These are phyloP conservation scores for Mortierella sp. DNA, from an alignment of 371 early-diverging fungal species.

Conservation along the genomic window DNA sequence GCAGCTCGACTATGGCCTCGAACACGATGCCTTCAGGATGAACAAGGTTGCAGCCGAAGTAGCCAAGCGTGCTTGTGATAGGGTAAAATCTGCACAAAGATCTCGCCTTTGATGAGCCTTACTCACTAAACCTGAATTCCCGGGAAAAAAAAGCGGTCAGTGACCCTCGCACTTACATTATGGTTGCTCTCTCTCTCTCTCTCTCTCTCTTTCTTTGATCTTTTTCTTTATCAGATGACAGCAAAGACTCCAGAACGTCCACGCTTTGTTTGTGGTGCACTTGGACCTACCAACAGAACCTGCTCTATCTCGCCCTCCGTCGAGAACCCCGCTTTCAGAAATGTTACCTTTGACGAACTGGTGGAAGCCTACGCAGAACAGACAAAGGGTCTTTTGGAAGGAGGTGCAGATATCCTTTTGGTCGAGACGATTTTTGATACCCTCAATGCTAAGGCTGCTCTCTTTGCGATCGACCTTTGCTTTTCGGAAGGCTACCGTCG, in stretches of 20 bases:
- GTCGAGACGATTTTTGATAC: constrained; percentile 98
- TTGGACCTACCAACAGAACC: constrained; percentile 96
- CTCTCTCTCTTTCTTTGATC: not conserved
- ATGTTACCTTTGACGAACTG: constrained; percentile 93
- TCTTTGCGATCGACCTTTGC: constrained; percentile 88
- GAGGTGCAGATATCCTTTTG: constrained; percentile 90
- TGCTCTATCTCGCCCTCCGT: constrained; percentile 96
- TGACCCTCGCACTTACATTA: not conserved
- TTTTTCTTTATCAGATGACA: constrained; percentile 51
- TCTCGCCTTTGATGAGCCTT: not conserved
- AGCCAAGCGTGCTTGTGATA: constrained; percentile 85
- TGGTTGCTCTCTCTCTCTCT: not conserved
- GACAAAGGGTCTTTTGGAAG: constrained; percentile 89
- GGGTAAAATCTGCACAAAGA: constrained; percentile 56
- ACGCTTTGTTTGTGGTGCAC: constrained; percentile 88
- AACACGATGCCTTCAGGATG: constrained; percentile 86
- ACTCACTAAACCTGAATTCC: not conserved
- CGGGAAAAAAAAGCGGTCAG: not conserved
- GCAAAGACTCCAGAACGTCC: constrained; percentile 73
- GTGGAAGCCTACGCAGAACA: constrained; percentile 91
- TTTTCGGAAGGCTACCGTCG: constrained; percentile 81
- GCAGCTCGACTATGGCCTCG: constrained; percentile 89
- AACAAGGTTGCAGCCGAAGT: constrained; percentile 91
- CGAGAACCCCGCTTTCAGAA: constrained; percentile 93
- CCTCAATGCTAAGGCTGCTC: constrained; percentile 92